A percentile compares a stretch with the other conserved stretches of the same genome.
These are phyloP conservation scores for Penicillium ucsense DNA, from an alignment of 495 filamentous ascomycete genomes.

Conservation along the genomic window DNA sequence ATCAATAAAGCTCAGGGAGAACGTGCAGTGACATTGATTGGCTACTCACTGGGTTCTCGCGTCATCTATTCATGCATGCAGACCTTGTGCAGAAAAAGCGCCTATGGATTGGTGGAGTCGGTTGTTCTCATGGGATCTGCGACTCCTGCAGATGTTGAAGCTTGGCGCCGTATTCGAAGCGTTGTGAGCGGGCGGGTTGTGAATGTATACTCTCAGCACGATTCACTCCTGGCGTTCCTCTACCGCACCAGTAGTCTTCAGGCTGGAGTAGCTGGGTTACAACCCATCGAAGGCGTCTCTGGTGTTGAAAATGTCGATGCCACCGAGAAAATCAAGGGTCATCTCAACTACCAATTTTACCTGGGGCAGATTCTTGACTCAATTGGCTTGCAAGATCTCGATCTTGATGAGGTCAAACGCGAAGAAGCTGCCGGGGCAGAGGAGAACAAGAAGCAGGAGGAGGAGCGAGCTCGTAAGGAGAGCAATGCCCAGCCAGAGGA, in stretches of 20 bases:
- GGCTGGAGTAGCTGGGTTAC: constrained; percentile 65
- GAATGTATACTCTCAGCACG: constrained; percentile 70
- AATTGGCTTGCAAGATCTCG: constrained; percentile 59
- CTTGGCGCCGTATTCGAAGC: constrained; percentile 61
- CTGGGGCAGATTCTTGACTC: constrained; percentile 57
- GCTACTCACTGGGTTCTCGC: constrained; percentile 85
- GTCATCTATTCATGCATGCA: constrained; percentile 78
- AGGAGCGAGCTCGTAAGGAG: constrained; percentile 40
- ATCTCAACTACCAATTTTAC: constrained; percentile 60
- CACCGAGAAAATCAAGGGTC: constrained; percentile 61
- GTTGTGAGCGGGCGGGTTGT: constrained; percentile 66
- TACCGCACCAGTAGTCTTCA: constrained; percentile 71
- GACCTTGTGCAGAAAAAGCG: constrained; percentile 61
- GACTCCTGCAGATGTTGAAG: constrained; percentile 51
- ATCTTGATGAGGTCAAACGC: constrained; percentile 43
- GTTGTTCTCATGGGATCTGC: constrained; percentile 79
- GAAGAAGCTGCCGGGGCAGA: constrained; percentile 50
- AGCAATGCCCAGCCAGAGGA: constrained; percentile 31
- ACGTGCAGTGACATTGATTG: constrained; percentile 76
- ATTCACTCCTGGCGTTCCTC: constrained; percentile 66
- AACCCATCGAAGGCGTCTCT: constrained; percentile 52
- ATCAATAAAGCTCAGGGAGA: constrained; percentile 85
- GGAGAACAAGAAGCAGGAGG: constrained; percentile 43
- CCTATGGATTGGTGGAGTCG: constrained; percentile 80
- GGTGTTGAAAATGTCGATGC: constrained; percentile 70